phyloP scores from a whole-genome alignment of 768 basidiomycete species.

The Plicaturopsis crispa region DNA sequence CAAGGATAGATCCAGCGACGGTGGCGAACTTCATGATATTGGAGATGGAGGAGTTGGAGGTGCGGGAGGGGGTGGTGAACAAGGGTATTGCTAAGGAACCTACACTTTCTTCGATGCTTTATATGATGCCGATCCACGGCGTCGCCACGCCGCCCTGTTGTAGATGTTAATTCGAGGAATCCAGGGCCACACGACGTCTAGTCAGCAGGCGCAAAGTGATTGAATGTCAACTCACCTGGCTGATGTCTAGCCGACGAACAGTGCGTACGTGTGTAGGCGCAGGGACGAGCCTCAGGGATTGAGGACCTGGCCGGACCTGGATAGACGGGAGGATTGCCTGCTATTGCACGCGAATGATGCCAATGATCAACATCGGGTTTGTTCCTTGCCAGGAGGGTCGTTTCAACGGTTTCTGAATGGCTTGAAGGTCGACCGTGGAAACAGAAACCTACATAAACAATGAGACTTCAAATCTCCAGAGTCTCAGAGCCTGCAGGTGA shows the following conservation, averaged over 20 bases:
- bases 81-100: slow-evolving; percentile 30
- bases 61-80: slow-evolving; percentile 23
- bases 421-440: too few relatives aligned
- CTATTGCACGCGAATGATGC: too few relatives aligned
- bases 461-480: too few relatives aligned
- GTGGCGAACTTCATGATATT: slow-evolving; percentile 16
- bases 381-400: too few relatives aligned
- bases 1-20: slow-evolving; percentile 17
- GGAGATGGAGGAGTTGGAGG: slow-evolving; percentile 20
- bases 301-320: too few relatives aligned
- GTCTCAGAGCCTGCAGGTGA: too few relatives aligned
- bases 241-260: slow-evolving; percentile 21
- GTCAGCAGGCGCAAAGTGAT: slow-evolving; percentile 16
- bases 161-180: slow-evolving; percentile 33
- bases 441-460: too few relatives aligned
- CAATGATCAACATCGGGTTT: too few relatives aligned
- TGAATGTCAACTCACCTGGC: slow-evolving; percentile 15
- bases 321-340: too few relatives aligned
- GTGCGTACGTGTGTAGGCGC: slow-evolving; percentile 31
- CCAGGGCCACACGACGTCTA: slow-evolving; percentile 28
- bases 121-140: too few relatives aligned
- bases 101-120: slow-evolving; percentile 25
- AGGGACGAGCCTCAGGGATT: too few relatives aligned
- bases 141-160: slow-evolving; percentile 20
- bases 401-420: too few relatives aligned